Conservation (phyloP, 2,329 filamentous ascomycete genomes). For the Aspergillus neoniger region DNA sequence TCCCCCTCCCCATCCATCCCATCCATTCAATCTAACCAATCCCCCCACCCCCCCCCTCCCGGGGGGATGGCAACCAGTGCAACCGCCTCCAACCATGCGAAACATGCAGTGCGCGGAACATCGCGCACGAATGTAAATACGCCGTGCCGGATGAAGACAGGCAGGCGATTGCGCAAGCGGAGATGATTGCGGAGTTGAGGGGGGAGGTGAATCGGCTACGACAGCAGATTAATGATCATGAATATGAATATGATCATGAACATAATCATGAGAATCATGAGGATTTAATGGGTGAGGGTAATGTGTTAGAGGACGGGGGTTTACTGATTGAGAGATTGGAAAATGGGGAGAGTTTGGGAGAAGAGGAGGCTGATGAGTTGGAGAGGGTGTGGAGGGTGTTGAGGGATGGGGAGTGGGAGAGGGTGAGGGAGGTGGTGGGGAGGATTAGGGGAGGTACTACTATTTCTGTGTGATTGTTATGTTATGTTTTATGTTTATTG, state of each 20-base stretch:
- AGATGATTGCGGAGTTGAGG: slow-evolving; percentile 19
- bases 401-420: slow-evolving; percentile 11
- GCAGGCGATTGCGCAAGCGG: slow-evolving; percentile 21
- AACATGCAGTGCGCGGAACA: slow-evolving; percentile 19
- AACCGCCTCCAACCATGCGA: slow-evolving; percentile 21
- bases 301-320: too few relatives aligned
- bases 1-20: too few relatives aligned
- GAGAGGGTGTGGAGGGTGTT: slow-evolving; percentile 18
- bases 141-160: slow-evolving; percentile 17
- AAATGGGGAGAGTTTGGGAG: neutral
- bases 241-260: too few relatives aligned
- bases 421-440: slow-evolving; percentile 12
- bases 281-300: too few relatives aligned
- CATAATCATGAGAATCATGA: too few relatives aligned
- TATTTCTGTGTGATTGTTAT: too few relatives aligned
- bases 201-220: slow-evolving; percentile 3
- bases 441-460: slow-evolving; percentile 7
- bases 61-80: too few relatives aligned
- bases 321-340: too few relatives aligned
- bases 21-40: too few relatives aligned
- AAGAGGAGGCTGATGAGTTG: slow-evolving; percentile 6
- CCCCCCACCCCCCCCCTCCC: neutral
- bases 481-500: too few relatives aligned
- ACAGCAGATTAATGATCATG: too few relatives aligned
- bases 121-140: slow-evolving; percentile 20